Base-by-base conservation (phyloP, 805 yeast genomes). In the Zygosaccharomyces gambellarensis region DNA sequence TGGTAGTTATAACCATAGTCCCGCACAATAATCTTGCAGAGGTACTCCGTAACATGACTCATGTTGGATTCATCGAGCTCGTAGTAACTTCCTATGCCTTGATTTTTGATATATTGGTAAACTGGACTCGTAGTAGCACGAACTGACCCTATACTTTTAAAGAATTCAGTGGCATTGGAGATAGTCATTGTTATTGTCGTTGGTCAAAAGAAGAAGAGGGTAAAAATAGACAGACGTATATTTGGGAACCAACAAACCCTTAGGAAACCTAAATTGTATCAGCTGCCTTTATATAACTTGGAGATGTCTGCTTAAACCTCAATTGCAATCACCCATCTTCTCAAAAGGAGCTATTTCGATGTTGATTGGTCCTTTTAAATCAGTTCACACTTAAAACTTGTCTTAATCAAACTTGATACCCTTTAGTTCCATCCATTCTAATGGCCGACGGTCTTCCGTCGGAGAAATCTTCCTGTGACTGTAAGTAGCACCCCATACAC, bases 91-190 rank as follows among this genome's bases (percentile, higher is more conserved):
- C 62, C 62, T 23, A 50, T 50, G 30, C 50, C 45, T 34, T 70
- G 63, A 50, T 71, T 58, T 11, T 58, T 48, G 31, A 70, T 51
- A 14, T 73, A 65, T 6, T 65, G 53, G 51, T 71, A 71, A 28
- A 81, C 78, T 31, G 73, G 67, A 0, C 66, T 54, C 5, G 80
- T 71, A 19, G 80, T 74, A 48, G 75, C 82, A 54, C 86, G 71
- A 2, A 81, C 85, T 0, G 85, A 78, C 27, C 68, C 65, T 41
- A 81, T 78, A n/a, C 80, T 69, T 23, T 74, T 67, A 6, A 81
- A 62, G 47, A 78, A 76, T 28, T 39, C 41, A 10, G 39, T 32
- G 9, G 53, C 32, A 14, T 43, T 39, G 19, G 36, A 22, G 8
- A 29, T 39, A 10, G 53, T 50, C 53, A 50, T 50, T 5, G 22